A percentile compares a stretch with the other conserved stretches of the same genome.
These are phyloP conservation scores for Aegilops sharonensis DNA, from an alignment of 176 grass and related monocot species.

Conservation along the genomic window DNA sequence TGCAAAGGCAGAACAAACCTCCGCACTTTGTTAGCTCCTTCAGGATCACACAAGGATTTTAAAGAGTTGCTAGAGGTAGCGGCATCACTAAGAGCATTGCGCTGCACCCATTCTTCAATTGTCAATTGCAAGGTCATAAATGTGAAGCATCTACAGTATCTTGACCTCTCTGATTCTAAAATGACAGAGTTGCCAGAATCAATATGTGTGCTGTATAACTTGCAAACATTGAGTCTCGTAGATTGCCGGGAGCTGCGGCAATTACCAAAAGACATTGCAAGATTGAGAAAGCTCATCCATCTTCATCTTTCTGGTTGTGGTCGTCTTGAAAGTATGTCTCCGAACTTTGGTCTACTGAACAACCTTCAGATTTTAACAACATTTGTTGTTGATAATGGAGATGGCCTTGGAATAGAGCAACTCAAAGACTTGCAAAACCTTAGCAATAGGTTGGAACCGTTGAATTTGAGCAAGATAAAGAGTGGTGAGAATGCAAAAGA, in stretches of 20 bases:
- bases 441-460: not conserved
- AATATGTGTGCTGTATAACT: not conserved
- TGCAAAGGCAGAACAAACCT: not conserved
- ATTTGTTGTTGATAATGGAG: not conserved
- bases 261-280: not conserved
- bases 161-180: not conserved
- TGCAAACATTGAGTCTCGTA: not conserved
- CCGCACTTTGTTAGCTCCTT: not conserved
- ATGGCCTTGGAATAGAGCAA: slow-evolving; percentile 14
- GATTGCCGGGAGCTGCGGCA: fast-evolving
- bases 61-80: not conserved
- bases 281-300: not conserved
- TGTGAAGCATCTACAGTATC: not conserved
- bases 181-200: not conserved
- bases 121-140: not conserved
- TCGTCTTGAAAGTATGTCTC: too few species aligned
- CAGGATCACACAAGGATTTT: too few species aligned
- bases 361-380: too few species aligned
- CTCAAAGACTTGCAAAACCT: not conserved
- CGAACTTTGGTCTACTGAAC: too few species aligned
- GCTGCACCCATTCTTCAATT: not conserved
- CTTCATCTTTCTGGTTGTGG: not conserved
- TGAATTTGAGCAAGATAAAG: not conserved
- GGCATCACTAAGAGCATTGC: not conserved
- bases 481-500: not conserved